Percentiles rank a stretch among this genome's conserved stretches.
These are phyloP conservation scores for Saturnispora ahearnii DNA, from an alignment of 805 yeast genomes.

Conservation along the genomic window DNA sequence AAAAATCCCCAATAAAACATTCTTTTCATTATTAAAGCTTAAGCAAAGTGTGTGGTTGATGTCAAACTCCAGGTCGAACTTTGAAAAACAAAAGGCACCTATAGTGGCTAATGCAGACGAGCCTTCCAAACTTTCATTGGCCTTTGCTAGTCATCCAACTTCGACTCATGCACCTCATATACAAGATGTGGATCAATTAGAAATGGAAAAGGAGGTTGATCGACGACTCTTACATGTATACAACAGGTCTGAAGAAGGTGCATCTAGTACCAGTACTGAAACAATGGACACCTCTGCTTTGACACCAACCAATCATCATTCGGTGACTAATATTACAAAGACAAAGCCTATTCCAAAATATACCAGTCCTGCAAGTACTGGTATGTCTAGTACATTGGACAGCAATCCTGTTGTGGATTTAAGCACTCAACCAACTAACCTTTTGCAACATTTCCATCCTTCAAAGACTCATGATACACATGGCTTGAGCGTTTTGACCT, in stretches of 20 bases:
- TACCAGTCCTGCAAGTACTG: neutral
- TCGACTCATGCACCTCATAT: neutral
- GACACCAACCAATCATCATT: neutral
- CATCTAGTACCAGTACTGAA: neutral
- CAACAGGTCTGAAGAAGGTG: neutral
- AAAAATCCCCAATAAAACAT: neutral
- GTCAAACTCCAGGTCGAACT: neutral
- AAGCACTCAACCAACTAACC: neutral
- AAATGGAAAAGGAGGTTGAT: conserved; percentile 20
- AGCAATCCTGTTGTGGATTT: conserved; percentile 5
- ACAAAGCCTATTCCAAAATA: neutral
- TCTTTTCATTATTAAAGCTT: neutral
- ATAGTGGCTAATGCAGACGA: conserved; percentile 11
- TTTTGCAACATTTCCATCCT: neutral
- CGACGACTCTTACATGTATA: conserved; percentile 10
- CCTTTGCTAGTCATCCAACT: conserved; percentile 16
- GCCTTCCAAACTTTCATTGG: conserved; percentile 24
- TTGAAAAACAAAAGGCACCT: neutral
- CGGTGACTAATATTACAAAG: conserved; percentile 3
- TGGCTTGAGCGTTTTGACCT: conserved; percentile 13
- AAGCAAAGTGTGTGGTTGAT: neutral
- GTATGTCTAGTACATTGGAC: neutral
- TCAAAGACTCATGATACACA: conserved; percentile 1
- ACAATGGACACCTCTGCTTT: neutral
- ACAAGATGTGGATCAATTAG: conserved; percentile 19